These are phyloP conservation scores for Wickerhamomyces subpelliculosus DNA, from an alignment of 805 yeast species.

Conservation along the genomic window DNA sequence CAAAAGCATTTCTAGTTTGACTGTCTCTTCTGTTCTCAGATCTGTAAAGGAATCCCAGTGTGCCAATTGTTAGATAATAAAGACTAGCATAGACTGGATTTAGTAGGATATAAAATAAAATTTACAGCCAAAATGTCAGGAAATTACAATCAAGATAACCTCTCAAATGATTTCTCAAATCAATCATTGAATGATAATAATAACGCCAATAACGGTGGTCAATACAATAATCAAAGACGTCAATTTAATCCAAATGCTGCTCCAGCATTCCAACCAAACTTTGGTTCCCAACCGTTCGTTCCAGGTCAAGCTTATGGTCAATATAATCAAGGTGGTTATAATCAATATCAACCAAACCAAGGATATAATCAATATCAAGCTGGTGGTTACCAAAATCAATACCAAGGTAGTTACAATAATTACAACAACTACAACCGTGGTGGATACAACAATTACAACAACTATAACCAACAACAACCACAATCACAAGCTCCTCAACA, in stretches of 20 bases:
- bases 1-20: too few species aligned
- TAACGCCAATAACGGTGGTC: slow-evolving; percentile 5
- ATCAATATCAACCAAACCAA: slow-evolving; percentile 17
- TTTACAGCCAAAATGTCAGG: slow-evolving; percentile 15
- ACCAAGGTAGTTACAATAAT: slow-evolving; percentile 22
- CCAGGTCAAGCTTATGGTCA: slow-evolving; percentile 33
- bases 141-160: slow-evolving; percentile 16
- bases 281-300: slow-evolving; percentile 27
- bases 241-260: slow-evolving; percentile 45
- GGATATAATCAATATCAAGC: background rate
- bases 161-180: slow-evolving; percentile 24
- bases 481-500: too few species aligned
- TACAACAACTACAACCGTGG: slow-evolving; percentile 22
- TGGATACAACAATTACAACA: slow-evolving; percentile 10
- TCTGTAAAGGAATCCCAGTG: too few species aligned
- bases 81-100: too few species aligned
- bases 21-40: background rate
- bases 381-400: slow-evolving; percentile 15
- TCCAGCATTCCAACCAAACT: slow-evolving; percentile 41
- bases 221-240: slow-evolving; percentile 24
- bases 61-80: too few species aligned
- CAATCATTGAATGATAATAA: slow-evolving; percentile 21
- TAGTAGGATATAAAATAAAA: background rate
- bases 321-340: slow-evolving; percentile 21
- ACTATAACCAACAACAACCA: slow-evolving; percentile 1